Conservation (phyloP, 2,329 filamentous ascomycete genomes). For the Trichoderma endophyticum region DNA sequence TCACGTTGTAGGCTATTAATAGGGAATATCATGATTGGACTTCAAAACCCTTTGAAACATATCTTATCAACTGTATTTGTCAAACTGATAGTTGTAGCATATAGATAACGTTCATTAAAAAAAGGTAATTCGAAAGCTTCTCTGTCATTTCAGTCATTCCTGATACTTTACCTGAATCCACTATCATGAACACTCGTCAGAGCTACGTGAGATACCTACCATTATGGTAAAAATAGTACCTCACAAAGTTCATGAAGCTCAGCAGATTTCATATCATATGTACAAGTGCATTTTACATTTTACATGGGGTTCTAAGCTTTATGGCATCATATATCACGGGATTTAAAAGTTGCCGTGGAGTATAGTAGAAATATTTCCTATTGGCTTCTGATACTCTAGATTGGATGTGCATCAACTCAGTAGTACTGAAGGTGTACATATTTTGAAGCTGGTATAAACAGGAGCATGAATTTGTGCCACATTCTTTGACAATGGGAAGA, state of each 20-base stretch:
- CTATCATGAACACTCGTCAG: neutral
- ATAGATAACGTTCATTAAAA: neutral
- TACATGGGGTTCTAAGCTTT: rapidly evolving
- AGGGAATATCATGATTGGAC: neutral
- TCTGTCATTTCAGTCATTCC: neutral
- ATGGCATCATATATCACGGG: neutral
- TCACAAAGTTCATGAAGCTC: neutral
- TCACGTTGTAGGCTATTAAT: neutral
- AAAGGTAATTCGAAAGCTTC: rapidly evolving
- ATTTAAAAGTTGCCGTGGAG: neutral
- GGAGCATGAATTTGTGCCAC: neutral
- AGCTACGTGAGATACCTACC: neutral
- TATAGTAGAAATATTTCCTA: neutral
- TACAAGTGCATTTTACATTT: neutral
- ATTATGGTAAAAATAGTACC: neutral
- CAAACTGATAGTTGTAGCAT: neutral
- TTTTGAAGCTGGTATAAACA: neutral
- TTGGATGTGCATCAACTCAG: neutral
- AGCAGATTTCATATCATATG: neutral
- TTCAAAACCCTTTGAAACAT: neutral
- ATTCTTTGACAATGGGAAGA: neutral
- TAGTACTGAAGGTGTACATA: neutral
- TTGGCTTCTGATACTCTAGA: neutral
- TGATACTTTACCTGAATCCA: neutral
- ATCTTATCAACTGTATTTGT: neutral